A percentile compares a stretch with the other conserved stretches of the same genome.
These are phyloP conservation scores for Aristolochia contorta DNA, from an alignment of 164 flowering plant species.

Conservation along the genomic window DNA sequence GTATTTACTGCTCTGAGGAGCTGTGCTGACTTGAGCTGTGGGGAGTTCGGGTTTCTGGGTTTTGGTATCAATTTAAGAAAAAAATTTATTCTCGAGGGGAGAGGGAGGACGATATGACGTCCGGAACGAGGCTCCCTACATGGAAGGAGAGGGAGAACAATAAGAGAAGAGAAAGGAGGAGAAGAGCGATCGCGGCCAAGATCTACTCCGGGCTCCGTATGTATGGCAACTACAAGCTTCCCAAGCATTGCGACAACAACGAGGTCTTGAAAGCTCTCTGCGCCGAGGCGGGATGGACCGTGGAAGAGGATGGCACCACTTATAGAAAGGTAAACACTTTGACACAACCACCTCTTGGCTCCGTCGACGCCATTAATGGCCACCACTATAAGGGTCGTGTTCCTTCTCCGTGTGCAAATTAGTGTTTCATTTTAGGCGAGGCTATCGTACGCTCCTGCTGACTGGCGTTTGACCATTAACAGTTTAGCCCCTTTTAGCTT, in stretches of 20 bases:
- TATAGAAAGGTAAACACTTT: constrained; percentile 61
- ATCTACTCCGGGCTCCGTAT: constrained; percentile 69
- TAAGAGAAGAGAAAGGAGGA: constrained; percentile 68
- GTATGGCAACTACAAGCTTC: constrained; percentile 80
- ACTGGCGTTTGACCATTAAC: too few species aligned
- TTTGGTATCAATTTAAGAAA: too few species aligned
- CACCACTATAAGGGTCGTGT: too few species aligned
- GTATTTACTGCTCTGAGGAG: too few species aligned
- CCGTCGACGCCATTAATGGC: background rate
- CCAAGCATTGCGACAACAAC: constrained; percentile 92
- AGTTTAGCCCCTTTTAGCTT: too few species aligned
- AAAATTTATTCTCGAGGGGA: too few species aligned
- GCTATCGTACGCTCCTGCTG: too few species aligned
- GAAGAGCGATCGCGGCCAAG: constrained; percentile 90
- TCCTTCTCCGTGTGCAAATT: too few species aligned
- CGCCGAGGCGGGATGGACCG: constrained; percentile 86
- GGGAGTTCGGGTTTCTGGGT: too few species aligned
- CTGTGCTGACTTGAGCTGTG: too few species aligned
- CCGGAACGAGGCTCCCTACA: constrained; percentile 78
- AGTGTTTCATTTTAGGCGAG: too few species aligned
- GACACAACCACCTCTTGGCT: background rate
- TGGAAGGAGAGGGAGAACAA: constrained; percentile 94
- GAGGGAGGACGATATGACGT: constrained; percentile 30
- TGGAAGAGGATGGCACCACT: constrained; percentile 87
- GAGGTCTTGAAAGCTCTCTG: constrained; percentile 90